Evolutionary conservation across 140 eudicot genomes (phyloP).

Genomic region (Stevia rebaudiana): DNA sequence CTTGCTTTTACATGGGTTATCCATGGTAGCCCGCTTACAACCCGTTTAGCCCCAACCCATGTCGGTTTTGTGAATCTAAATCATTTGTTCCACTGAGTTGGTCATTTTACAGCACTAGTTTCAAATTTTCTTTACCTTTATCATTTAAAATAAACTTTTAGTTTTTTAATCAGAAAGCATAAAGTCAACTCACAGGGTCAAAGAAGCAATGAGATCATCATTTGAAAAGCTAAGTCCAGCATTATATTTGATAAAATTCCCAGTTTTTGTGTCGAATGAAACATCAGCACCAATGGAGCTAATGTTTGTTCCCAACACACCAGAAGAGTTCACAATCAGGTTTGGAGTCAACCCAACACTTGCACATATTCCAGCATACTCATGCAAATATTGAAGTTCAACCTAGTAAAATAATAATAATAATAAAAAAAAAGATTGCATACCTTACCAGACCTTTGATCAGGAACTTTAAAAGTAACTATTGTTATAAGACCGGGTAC

Average conservation of each 20-base stretch:
- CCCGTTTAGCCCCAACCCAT: no score
- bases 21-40: no score
- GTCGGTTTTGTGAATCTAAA: no score
- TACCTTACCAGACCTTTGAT: conserved; percentile 82
- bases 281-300: conserved; percentile 79
- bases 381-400: neutral
- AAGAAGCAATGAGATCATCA: conserved; percentile 75
- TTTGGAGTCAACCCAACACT: conserved; percentile 82
- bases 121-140: no score
- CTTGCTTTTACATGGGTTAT: no score
- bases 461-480: conserved; percentile 56
- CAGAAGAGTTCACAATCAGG: conserved; percentile 82
- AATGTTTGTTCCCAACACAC: conserved; percentile 67
- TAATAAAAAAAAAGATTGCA: neutral
- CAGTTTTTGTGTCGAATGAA: conserved; percentile 70
- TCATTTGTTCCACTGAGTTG: no score
- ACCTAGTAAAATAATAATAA: no score
- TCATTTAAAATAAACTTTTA: no score
- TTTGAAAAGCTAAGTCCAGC: conserved; percentile 62
- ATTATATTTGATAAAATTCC: conserved; percentile 63
- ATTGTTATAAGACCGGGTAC: conserved; percentile 75
- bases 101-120: no score
- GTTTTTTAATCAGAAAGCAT: no score
- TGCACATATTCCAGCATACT: conserved; percentile 75
- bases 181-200: conserved; percentile 58